Percentiles rank a stretch among this genome's conserved stretches.
Evolutionary conservation across 768 basidiomycete species (phyloP).

Genomic region (Pulveroboletus sp.): DNA sequence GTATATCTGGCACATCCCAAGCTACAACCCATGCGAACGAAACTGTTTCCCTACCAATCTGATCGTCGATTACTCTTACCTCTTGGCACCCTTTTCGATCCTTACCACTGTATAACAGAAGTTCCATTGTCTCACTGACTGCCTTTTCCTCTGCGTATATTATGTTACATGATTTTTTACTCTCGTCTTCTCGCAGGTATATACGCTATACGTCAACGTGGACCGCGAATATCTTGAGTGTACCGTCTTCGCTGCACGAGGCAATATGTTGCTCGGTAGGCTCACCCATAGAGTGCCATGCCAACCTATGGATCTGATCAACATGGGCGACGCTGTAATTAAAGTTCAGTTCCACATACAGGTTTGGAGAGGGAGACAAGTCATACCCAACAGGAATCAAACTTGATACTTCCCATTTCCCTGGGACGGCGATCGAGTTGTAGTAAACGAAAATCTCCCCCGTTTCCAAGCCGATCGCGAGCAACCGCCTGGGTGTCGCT

Average conservation of each 20-base stretch:
- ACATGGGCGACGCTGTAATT: conserved; percentile 63
- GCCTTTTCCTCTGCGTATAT: conserved; percentile 19
- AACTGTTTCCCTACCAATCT: conserved; percentile 61
- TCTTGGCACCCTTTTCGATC: conserved; percentile 32
- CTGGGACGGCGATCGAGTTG: conserved; percentile 25
- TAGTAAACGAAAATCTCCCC: conserved; percentile 69
- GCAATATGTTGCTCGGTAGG: conserved; percentile 53
- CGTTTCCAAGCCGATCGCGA: conserved; percentile 83
- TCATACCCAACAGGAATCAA: conserved; percentile 51
- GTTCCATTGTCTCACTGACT: conserved; percentile 16
- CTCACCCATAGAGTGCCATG: conserved; percentile 60
- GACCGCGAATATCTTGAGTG: conserved; percentile 71
- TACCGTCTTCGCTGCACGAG: conserved; percentile 90
- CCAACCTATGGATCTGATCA: conserved; percentile 71
- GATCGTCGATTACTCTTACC: conserved; percentile 34
- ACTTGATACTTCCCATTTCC: conserved; percentile 44
- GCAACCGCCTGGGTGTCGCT: conserved; percentile 38
- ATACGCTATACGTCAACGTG: conserved; percentile 46
- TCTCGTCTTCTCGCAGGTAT: conserved; percentile 20
- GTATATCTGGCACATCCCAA: conserved; percentile 48
- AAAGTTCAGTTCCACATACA: background rate
- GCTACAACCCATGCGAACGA: conserved; percentile 29
- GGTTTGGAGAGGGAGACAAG: conserved; percentile 5
- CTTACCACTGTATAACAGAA: conserved; percentile 68
- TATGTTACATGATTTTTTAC: conserved; percentile 22